These are phyloP conservation scores for Arabidopsis suecica DNA, from an alignment of 345 rosid genomes.

Conservation along the genomic window DNA sequence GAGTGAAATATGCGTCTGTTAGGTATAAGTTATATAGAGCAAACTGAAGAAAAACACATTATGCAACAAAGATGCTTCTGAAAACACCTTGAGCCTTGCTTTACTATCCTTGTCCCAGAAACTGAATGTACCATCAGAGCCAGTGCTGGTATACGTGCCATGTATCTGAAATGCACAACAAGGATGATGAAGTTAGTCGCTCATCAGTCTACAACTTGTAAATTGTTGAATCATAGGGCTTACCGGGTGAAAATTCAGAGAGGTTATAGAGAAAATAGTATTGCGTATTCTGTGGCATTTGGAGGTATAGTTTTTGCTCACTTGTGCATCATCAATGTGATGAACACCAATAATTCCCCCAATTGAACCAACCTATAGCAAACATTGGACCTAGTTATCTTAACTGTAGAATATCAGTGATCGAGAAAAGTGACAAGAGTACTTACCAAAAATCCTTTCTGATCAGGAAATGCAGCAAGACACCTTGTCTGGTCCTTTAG, in stretches of 20 bases:
- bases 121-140: conserved; percentile 91
- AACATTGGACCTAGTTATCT: conserved; percentile 27
- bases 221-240: too few relatives aligned
- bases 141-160: conserved; percentile 96
- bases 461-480: conserved; percentile 94
- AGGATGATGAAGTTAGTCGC: too few relatives aligned
- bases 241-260: conserved; percentile 89
- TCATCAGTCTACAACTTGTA: conserved; percentile 8
- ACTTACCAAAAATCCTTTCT: conserved; percentile 91
- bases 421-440: neutral
- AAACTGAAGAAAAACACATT: neutral
- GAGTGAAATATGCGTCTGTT: neutral
- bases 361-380: conserved; percentile 83
- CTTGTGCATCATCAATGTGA: conserved; percentile 86
- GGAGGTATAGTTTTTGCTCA: conserved; percentile 81
- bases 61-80: neutral
- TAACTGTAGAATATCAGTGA: neutral
- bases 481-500: conserved; percentile 91
- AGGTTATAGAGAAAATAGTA: conserved; percentile 87
- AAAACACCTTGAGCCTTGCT: conserved; percentile 79
- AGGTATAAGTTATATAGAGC: neutral
- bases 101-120: conserved; percentile 99
- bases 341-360: conserved; percentile 97
- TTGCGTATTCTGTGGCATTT: conserved; percentile 89
- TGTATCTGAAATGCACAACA: conserved; percentile 48